These are phyloP conservation scores for Euphorbia corollata DNA, from an alignment of 441 rosid genomes.

Conservation along the genomic window DNA sequence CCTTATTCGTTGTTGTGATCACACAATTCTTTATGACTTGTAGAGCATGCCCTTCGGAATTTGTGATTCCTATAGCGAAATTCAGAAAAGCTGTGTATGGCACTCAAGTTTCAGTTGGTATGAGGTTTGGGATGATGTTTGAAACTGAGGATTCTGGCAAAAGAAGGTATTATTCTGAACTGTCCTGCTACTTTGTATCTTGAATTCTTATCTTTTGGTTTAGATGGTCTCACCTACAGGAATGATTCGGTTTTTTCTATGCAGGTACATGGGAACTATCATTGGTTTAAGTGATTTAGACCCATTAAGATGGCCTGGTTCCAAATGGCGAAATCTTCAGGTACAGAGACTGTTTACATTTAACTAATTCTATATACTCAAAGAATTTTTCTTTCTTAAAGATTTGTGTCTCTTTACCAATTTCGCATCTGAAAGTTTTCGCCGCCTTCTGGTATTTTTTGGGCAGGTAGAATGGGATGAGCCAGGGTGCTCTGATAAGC, in stretches of 20 bases:
- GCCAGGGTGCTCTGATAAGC: conserved; percentile 89
- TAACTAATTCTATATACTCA: background rate
- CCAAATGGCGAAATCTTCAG: conserved; percentile 99
- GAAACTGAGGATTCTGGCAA: conserved; percentile 93
- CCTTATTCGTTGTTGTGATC: background rate
- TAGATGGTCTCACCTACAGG: background rate
- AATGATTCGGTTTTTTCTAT: conserved; percentile 4
- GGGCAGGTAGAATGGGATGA: conserved; percentile 95
- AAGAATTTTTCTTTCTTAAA: too few relatives aligned
- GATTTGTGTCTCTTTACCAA: conserved; percentile 2
- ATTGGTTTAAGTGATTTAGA: conserved; percentile 82
- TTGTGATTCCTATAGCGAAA: conserved; percentile 21
- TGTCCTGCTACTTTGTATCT: too few relatives aligned
- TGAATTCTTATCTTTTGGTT: background rate
- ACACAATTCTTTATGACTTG: conserved; percentile 9
- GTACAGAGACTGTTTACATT: conserved; percentile 19
- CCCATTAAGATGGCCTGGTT: conserved; percentile 95
- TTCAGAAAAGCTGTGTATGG: conserved; percentile 79
- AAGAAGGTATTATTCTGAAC: conserved; percentile 43
- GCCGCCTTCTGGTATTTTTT: background rate
- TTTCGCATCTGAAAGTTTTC: background rate
- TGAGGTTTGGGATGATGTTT: conserved; percentile 99
- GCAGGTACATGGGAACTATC: conserved; percentile 91
- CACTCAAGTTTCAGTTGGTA: conserved; percentile 79
- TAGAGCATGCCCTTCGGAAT: conserved; percentile 60